Base-by-base conservation (phyloP, 306 rosid genomes). In the Sicyos edulis region DNA sequence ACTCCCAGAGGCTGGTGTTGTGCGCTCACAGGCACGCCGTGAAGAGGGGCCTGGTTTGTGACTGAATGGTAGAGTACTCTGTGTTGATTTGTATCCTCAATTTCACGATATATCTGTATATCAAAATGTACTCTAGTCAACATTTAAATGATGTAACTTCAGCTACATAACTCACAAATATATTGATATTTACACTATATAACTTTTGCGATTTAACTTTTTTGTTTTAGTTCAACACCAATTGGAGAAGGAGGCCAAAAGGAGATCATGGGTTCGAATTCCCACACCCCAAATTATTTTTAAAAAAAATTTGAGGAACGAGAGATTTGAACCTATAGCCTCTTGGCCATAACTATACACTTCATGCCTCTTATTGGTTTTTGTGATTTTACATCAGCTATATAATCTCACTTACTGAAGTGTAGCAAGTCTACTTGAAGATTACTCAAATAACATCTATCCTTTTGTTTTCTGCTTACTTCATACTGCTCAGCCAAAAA, bases 1-100 rank as follows among this genome's bases (percentile, higher is more conserved):
- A 75, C 85, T 78, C 96, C 98, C 80, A 93, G 72, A 73, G 98
- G 77, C 80, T 86, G 95, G 80, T 93, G 89, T 37, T 78, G 87
- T 60, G 83, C 88, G 75, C 83, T 93, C 77, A 93, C 98, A 10
- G 90, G 88, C 69, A 81, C 80, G 75, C 88, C 85, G 54, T 90
- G 89, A 78, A 88, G 81, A 60, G 96, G 96, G 70, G 88, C 95
- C 77, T 73, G 72, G 57, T 15, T 67, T 1, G 79, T 78, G 78
- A 86, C 77, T 74, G 98, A 83, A 78, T 81, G 86, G 82, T 90
- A 93, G 70, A 85, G 83, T 83, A 83, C 88, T 73, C 77, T 85
- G 72, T 81, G 92, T 70, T 81, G 78, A 69, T 55, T 63, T 42
- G 79, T 57, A 74, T 93, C 88, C 87, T 90, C 97, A 66, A 77